Evolutionary conservation across 1,284 basidiomycete species (phyloP).

Genomic region (Ceratobasidium sp.): DNA sequence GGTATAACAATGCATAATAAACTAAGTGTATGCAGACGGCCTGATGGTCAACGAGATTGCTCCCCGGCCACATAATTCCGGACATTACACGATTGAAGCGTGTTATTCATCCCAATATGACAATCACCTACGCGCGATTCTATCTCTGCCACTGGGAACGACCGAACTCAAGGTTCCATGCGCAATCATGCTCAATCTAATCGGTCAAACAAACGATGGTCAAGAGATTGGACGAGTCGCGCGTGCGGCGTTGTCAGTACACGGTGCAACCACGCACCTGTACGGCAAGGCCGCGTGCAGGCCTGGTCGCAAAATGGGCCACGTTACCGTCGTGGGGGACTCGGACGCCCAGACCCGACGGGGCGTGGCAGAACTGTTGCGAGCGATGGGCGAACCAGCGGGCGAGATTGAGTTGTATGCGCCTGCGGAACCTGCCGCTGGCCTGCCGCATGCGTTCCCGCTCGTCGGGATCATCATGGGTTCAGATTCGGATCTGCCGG

Average conservation of each 20-base stretch:
- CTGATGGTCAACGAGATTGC: conserved; percentile 97
- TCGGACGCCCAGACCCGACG: conserved; percentile 79
- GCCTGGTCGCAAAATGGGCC: conserved; percentile 96
- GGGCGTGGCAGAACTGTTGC: conserved; percentile 75
- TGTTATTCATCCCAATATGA: conserved; percentile 97
- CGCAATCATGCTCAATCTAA: conserved; percentile 94
- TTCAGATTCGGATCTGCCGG: conserved; percentile 95
- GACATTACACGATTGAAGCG: conserved; percentile 99
- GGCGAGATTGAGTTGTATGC: conserved; percentile 65
- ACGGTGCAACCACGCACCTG: conserved; percentile 86
- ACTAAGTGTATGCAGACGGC: conserved; percentile 60
- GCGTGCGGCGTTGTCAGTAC: conserved; percentile 64
- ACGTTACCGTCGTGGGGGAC: conserved; percentile 88
- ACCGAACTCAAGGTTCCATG: conserved; percentile 88
- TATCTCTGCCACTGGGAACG: conserved; percentile 88
- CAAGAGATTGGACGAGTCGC: conserved; percentile 52
- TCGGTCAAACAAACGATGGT: conserved; percentile 77
- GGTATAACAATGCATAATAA: conserved; percentile 7
- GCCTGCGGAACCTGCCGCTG: conserved; percentile 51
- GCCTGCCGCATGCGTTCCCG: conserved; percentile 70
- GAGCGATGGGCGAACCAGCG: conserved; percentile 59
- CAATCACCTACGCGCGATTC: conserved; percentile 97
- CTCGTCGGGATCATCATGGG: conserved; percentile 98
- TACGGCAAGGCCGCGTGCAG: conserved; percentile 94
- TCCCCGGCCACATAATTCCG: conserved; percentile 98